phyloP scores from a whole-genome alignment of 345 rosid genomes.

The Populus deltoides region DNA sequence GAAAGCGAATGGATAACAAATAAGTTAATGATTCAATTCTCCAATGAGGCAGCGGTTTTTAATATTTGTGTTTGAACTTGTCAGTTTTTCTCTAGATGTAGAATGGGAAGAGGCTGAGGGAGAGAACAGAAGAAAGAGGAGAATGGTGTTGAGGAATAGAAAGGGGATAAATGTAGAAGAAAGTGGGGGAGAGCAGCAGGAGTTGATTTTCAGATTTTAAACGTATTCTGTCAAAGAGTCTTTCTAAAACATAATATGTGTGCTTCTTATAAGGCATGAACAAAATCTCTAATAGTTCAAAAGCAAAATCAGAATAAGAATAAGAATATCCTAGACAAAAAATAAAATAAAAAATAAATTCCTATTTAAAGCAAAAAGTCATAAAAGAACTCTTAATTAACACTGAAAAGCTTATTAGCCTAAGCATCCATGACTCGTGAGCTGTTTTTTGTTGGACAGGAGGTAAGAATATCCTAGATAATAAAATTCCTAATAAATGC shows the following conservation, averaged over 20 bases:
- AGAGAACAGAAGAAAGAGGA: background rate
- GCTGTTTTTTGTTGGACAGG: background rate
- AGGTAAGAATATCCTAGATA: background rate
- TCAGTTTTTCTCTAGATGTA: background rate
- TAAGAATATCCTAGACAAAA: background rate
- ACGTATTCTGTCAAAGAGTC: background rate
- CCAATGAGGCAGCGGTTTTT: background rate
- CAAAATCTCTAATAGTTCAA: background rate
- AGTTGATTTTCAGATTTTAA: background rate
- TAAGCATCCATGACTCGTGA: background rate
- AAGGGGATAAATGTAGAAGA: background rate
- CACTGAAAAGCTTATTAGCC: background rate
- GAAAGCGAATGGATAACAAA: background rate
- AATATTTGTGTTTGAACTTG: background rate
- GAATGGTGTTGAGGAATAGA: background rate
- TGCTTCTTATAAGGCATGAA: background rate
- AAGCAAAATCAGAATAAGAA: background rate
- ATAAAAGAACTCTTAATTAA: background rate
- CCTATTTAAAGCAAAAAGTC: background rate
- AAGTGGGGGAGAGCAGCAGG: background rate
- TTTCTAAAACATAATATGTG: background rate
- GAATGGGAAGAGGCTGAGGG: background rate
- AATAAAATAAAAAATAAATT: too few relatives aligned
- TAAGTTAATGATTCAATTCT: background rate
- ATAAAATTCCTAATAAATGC: background rate